phyloP scores from a whole-genome alignment of 768 basidiomycete species.

The Boletus rubescentipes region DNA sequence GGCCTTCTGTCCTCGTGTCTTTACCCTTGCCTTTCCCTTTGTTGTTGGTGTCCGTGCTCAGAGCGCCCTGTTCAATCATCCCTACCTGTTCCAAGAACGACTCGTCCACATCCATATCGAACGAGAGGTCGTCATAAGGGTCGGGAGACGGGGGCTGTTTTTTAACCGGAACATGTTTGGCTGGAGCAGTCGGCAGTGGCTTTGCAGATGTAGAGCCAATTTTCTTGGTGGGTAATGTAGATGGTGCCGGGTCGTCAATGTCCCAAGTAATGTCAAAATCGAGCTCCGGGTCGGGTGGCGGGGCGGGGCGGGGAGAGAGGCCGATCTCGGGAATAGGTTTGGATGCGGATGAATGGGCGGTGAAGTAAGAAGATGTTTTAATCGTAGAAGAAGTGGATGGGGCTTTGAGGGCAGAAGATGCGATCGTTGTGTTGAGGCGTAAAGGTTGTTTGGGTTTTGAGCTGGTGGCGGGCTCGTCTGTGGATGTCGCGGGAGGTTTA shows the following conservation, averaged over 20 bases:
- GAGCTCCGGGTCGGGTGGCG: slow-evolving; percentile 17
- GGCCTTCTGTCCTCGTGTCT: neutral
- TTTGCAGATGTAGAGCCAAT: slow-evolving; percentile 12
- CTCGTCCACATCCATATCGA: slow-evolving; percentile 38
- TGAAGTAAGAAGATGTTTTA: slow-evolving; percentile 24
- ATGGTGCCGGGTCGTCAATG: slow-evolving; percentile 31
- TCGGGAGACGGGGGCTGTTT: slow-evolving; percentile 23
- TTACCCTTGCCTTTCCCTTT: slow-evolving; percentile 26
- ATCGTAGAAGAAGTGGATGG: slow-evolving; percentile 2
- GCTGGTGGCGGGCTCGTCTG: neutral
- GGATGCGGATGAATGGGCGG: slow-evolving; percentile 2
- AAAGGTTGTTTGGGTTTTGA: neutral
- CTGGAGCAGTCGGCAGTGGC: neutral
- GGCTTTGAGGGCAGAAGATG: slow-evolving; percentile 13
- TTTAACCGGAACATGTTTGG: slow-evolving; percentile 1
- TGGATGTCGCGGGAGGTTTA: slow-evolving; percentile 1
- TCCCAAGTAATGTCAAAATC: slow-evolving; percentile 29
- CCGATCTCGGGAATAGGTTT: slow-evolving; percentile 26
- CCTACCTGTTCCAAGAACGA: slow-evolving; percentile 40
- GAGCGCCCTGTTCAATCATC: slow-evolving; percentile 24
- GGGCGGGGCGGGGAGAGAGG: slow-evolving; percentile 30
- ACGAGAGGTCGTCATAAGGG: slow-evolving; percentile 35
- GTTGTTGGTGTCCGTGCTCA: slow-evolving; percentile 7
- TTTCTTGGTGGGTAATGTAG: slow-evolving; percentile 4
- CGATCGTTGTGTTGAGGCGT: neutral